Percentiles rank a stretch among this genome's conserved stretches.
Conservation (phyloP, 805 yeast species). For the Myxozyma udenii region DNA sequence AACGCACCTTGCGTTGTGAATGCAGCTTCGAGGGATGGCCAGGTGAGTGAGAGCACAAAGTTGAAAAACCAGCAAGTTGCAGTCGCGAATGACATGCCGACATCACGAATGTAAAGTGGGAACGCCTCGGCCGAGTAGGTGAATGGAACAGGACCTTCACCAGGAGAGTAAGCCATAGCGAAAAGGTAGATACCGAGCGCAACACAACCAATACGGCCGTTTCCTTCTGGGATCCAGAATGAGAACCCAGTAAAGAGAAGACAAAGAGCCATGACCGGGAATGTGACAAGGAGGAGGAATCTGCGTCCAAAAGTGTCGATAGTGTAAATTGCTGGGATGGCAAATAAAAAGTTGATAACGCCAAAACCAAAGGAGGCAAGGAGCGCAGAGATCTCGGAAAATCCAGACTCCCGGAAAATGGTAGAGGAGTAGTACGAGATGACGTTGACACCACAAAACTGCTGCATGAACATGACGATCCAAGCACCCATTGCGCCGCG, state of each 20-base stretch:
- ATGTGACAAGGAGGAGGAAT: conserved; percentile 52
- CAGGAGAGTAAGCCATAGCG: conserved; percentile 71
- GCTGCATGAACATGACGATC: conserved; percentile 86
- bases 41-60: conserved; percentile 64
- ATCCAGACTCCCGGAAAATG: conserved; percentile 67
- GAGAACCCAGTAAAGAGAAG: conserved; percentile 56
- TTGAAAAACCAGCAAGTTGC: conserved; percentile 55
- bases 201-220: conserved; percentile 60
- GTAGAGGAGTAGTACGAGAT: conserved; percentile 82
- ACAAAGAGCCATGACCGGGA: conserved; percentile 58
- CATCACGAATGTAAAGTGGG: conserved; percentile 73
- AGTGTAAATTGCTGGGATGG: conserved; percentile 76
- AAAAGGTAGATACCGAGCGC: conserved; percentile 71
- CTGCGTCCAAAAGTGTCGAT: conserved; percentile 79
- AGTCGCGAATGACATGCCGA: conserved; percentile 77
- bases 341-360: conserved; percentile 72
- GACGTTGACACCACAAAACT: conserved; percentile 85
- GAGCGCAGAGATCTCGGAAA: conserved; percentile 58
- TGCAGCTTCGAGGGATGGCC: conserved; percentile 68
- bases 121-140: conserved; percentile 83
- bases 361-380: conserved; percentile 87
- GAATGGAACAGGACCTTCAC: conserved; percentile 89
- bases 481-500: conserved; percentile 78
- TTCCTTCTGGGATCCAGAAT: conserved; percentile 58
- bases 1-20: conserved; percentile 82